phyloP scores from a whole-genome alignment of 768 basidiomycete species.

The Candolleomyces efflorescens region DNA sequence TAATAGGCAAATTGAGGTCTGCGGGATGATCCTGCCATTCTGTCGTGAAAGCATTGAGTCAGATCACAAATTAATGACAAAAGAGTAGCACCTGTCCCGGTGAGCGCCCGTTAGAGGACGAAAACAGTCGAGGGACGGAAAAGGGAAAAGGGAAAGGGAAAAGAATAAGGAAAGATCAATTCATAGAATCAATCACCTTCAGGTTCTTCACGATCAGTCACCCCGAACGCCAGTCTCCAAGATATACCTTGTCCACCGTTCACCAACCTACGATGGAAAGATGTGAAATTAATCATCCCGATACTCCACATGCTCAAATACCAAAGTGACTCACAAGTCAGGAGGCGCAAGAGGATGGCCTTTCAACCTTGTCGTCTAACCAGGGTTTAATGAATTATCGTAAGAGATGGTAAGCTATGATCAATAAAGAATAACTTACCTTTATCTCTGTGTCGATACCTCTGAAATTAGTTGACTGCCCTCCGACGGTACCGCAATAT shows the following conservation, averaged over 20 bases:
- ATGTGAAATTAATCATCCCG: neutral
- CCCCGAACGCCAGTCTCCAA: constrained; percentile 58
- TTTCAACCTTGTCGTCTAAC: constrained; percentile 49
- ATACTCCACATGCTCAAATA: neutral
- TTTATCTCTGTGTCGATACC: constrained; percentile 61
- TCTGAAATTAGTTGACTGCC: constrained; percentile 56
- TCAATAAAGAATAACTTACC: constrained; percentile 20
- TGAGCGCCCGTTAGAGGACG: too few species aligned
- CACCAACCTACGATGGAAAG: constrained; percentile 32
- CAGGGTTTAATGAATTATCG: neutral
- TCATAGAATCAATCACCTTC: constrained; percentile 39
- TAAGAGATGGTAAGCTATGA: neutral
- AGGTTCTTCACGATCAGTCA: constrained; percentile 47
- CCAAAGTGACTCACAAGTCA: constrained; percentile 43
- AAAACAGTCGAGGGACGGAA: too few species aligned
- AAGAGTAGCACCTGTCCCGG: too few species aligned
- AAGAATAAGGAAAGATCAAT: too few species aligned
- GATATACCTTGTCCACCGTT: constrained; percentile 61
- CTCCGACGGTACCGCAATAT: constrained; percentile 61
- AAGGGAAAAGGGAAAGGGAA: too few species aligned
- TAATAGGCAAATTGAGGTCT: constrained; percentile 48
- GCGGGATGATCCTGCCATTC: constrained; percentile 63
- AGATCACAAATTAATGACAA: too few species aligned
- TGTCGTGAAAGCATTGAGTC: constrained; percentile 10
- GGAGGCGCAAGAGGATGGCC: constrained; percentile 56